Evolutionary conservation across 331 rosid genomes (phyloP).

Genomic region (Quercus lobata): DNA sequence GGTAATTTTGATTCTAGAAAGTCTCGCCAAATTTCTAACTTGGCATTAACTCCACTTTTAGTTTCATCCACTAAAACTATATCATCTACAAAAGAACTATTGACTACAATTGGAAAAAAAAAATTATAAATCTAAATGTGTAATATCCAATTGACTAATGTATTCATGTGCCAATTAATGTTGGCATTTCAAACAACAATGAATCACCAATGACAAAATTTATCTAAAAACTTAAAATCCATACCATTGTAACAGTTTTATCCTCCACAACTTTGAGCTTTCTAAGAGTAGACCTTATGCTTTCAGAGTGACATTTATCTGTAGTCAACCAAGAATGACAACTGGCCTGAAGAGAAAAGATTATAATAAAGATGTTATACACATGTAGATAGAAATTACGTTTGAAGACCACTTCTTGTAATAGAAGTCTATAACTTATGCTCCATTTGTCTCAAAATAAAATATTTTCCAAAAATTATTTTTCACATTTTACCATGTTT

Average conservation of each 20-base stretch:
- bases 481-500: no score
- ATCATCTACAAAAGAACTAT: no score
- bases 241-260: conserved; percentile 55
- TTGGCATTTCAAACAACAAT: not conserved
- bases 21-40: no score
- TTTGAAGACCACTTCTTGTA: not conserved
- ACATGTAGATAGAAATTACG: not conserved
- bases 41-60: no score
- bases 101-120: no score
- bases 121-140: not conserved
- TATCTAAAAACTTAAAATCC: conserved; percentile 11
- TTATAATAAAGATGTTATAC: not conserved
- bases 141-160: not conserved
- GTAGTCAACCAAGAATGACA: conserved; percentile 36
- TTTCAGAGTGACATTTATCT: conserved; percentile 29
- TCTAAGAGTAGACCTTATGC: conserved; percentile 44
- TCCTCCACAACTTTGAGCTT: conserved; percentile 56
- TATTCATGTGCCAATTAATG: not conserved
- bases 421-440: not conserved
- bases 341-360: conserved; percentile 42
- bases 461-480: no score
- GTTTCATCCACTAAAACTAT: no score
- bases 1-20: no score
- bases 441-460: no score
- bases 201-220: not conserved